Conservation (phyloP, 1,139 yeast species). For the Geotrichum restrictum region DNA sequence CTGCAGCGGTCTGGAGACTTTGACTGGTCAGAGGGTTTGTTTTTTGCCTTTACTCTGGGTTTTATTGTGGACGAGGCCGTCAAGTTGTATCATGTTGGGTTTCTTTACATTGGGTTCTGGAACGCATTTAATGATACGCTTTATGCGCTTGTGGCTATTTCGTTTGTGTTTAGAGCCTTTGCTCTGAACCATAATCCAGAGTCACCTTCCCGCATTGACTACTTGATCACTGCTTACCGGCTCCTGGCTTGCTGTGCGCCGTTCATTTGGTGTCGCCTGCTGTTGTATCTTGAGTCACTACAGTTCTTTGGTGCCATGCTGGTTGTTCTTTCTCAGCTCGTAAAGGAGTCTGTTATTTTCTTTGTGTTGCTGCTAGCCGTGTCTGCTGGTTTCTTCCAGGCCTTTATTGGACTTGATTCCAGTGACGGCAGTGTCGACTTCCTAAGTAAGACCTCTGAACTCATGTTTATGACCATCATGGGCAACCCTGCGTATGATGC, state of each 20-base stretch:
- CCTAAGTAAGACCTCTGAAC: slow-evolving; percentile 49
- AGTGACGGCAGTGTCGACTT: slow-evolving; percentile 82
- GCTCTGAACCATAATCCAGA: slow-evolving; percentile 41
- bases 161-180: slow-evolving; percentile 55
- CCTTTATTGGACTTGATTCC: slow-evolving; percentile 80
- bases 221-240: slow-evolving; percentile 67
- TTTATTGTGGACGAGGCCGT: slow-evolving; percentile 61
- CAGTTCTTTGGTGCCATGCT: slow-evolving; percentile 86
- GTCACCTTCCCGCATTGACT: slow-evolving; percentile 36
- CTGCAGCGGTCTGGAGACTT: slow-evolving; percentile 38
- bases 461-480: slow-evolving; percentile 65
- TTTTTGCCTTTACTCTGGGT: slow-evolving; percentile 65
- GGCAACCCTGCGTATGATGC: slow-evolving; percentile 71
- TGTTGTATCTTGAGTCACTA: slow-evolving; percentile 72
- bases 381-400: slow-evolving; percentile 77
- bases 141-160: slow-evolving; percentile 52
- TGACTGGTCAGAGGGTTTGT: slow-evolving; percentile 51
- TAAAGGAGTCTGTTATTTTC: slow-evolving; percentile 78
- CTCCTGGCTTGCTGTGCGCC: slow-evolving; percentile 80
- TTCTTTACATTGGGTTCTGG: slow-evolving; percentile 71
- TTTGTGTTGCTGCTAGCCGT: slow-evolving; percentile 69
- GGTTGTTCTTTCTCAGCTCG: slow-evolving; percentile 78
- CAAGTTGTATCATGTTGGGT: slow-evolving; percentile 75
- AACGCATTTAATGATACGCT: slow-evolving; percentile 70
- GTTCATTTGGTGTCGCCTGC: slow-evolving; percentile 75